phyloP scores from a whole-genome alignment of 1,284 basidiomycete species.

The Malassezia restricta region DNA sequence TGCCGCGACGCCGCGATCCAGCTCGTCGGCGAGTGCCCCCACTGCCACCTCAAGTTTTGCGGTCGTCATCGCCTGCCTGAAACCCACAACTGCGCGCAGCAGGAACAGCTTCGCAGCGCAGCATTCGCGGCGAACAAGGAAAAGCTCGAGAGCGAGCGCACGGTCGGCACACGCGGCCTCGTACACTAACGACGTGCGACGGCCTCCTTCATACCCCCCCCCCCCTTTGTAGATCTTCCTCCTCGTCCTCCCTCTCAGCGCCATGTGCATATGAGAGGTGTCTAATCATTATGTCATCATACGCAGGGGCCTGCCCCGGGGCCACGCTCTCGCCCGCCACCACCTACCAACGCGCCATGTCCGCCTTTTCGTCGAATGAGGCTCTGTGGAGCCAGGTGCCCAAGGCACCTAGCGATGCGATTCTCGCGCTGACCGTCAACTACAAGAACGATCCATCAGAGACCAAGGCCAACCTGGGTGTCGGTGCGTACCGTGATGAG shows the following conservation, averaged over 20 bases:
- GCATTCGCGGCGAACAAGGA: conserved; percentile 45
- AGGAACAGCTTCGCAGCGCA: conserved; percentile 37
- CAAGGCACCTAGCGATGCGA: conserved; percentile 40
- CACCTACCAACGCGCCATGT: too few relatives aligned
- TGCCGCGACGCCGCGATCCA: conserved; percentile 45
- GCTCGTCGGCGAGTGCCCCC: conserved; percentile 44
- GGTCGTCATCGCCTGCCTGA: conserved; percentile 43
- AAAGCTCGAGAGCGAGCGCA: conserved; percentile 42
- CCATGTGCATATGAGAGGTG: too few relatives aligned
- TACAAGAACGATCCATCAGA: conserved; percentile 74
- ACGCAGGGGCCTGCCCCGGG: too few relatives aligned
- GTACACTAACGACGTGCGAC: conserved; percentile 23
- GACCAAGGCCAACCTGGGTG: conserved; percentile 92
- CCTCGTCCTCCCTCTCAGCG: too few relatives aligned
- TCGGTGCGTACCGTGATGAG: conserved; percentile 69
- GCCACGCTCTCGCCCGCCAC: too few relatives aligned
- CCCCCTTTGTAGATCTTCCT: too few relatives aligned
- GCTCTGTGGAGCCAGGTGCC: not conserved
- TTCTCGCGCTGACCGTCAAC: conserved; percentile 78
- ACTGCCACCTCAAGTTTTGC: conserved; percentile 42
- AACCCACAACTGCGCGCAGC: conserved; percentile 38
- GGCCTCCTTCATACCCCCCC: not conserved
- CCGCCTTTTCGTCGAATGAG: not conserved
- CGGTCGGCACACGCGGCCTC: conserved; percentile 35
- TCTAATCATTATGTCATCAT: too few relatives aligned